These are phyloP conservation scores for Phtheirospermum japonicum DNA, from an alignment of 257 asterid genomes.

Conservation along the genomic window DNA sequence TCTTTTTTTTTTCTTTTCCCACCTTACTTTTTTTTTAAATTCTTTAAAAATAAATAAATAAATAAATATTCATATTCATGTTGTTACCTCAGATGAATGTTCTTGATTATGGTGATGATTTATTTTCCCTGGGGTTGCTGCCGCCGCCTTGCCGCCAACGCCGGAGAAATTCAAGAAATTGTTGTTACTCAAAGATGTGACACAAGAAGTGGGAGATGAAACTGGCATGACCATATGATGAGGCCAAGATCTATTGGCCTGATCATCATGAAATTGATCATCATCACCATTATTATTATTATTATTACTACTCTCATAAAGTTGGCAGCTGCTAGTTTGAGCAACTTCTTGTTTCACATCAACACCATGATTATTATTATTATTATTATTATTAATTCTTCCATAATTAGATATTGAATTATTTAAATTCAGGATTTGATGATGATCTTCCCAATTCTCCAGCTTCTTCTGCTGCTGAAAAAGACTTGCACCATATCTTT, in stretches of 20 bases:
- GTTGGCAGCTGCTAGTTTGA: no score
- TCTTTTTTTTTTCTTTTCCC: no score
- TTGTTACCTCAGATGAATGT: constrained; percentile 57
- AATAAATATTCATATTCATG: not conserved
- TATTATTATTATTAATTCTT: constrained; percentile 25
- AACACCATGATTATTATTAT: constrained; percentile 25
- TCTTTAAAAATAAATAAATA: not conserved
- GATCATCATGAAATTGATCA: constrained; percentile 24
- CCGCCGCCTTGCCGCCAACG: constrained; percentile 21
- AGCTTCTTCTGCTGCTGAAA: constrained; percentile 48
- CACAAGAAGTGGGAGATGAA: constrained; percentile 48
- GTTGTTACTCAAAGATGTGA: constrained; percentile 41
- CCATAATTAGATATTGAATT: constrained; percentile 12
- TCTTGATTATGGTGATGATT: no score
- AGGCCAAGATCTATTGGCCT: constrained; percentile 15
- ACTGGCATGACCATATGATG: constrained; percentile 35
- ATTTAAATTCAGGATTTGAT: constrained; percentile 44
- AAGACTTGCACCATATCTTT: constrained; percentile 36
- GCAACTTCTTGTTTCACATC: no score
- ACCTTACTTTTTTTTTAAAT: no score
- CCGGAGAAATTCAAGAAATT: constrained; percentile 49
- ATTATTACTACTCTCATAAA: no score
- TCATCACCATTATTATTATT: constrained; percentile 28
- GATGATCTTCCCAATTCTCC: constrained; percentile 60
- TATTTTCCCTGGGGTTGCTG: constrained; percentile 10